phyloP scores from a whole-genome alignment of 2,329 filamentous ascomycete genomes.

The Hymenoscyphus fructigenus region DNA sequence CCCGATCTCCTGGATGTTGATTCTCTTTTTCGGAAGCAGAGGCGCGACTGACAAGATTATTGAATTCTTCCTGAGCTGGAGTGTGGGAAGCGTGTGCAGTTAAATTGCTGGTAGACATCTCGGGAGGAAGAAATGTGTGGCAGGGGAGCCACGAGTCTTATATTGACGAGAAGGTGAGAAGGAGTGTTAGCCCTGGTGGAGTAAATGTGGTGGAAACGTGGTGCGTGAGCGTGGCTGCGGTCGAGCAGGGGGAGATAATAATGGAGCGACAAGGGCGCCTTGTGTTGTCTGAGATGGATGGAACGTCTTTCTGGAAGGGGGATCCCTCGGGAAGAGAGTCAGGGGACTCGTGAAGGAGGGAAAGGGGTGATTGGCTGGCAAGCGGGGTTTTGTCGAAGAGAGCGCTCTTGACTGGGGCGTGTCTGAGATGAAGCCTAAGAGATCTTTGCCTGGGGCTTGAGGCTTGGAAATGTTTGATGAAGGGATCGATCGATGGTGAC shows the following conservation, averaged over 20 bases:
- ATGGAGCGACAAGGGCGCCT: not conserved
- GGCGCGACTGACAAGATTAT: slow-evolving; percentile 60
- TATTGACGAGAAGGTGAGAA: slow-evolving; percentile 17
- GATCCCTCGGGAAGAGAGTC: not conserved
- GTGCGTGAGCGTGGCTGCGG: slow-evolving; percentile 5
- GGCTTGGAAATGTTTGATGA: not conserved
- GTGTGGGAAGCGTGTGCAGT: slow-evolving; percentile 39
- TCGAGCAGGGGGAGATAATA: not conserved
- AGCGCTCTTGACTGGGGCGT: not conserved
- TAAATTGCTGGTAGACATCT: slow-evolving; percentile 32
- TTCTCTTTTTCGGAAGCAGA: slow-evolving; percentile 30
- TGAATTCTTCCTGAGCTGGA: slow-evolving; percentile 66
- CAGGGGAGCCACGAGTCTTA: slow-evolving; percentile 25
- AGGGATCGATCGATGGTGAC: not conserved
- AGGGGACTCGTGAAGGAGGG: not conserved
- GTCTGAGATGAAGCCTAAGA: not conserved
- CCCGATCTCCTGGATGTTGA: slow-evolving; percentile 57
- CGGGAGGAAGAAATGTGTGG: slow-evolving; percentile 14
- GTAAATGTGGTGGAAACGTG: slow-evolving; percentile 11
- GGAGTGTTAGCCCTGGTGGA: slow-evolving; percentile 10
- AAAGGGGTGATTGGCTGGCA: slow-evolving; percentile 8
- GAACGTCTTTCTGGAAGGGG: slow-evolving; percentile 13
- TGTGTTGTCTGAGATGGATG: slow-evolving; percentile 5
- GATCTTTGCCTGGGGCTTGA: not conserved
- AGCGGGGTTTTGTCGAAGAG: not conserved